Conservation (phyloP, 2,329 filamentous ascomycete species). For the Sordariomycetes sp. region DNA sequence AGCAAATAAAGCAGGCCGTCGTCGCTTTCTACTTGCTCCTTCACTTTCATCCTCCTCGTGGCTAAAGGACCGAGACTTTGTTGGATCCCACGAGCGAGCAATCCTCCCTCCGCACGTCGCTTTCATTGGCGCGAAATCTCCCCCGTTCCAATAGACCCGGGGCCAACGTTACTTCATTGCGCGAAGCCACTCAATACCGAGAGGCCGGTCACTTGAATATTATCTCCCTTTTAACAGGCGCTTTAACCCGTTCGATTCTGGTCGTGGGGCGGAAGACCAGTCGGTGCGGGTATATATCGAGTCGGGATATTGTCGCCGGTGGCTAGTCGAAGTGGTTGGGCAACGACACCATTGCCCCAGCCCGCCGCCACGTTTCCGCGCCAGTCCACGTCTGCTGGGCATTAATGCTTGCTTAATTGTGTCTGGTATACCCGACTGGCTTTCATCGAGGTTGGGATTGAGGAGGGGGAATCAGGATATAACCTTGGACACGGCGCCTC, state of each 20-base stretch:
- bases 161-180: neutral
- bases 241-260: neutral
- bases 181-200: neutral
- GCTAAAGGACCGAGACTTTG: neutral
- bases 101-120: neutral
- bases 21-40: neutral
- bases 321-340: slow-evolving; percentile 1
- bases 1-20: neutral
- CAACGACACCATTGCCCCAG: neutral
- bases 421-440: neutral
- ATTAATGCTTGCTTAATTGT: neutral
- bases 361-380: neutral
- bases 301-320: neutral
- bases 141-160: neutral
- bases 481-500: neutral
- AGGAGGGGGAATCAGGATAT: neutral
- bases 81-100: neutral
- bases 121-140: slow-evolving; percentile 5
- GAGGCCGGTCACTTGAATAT: neutral
- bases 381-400: neutral
- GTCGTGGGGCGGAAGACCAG: neutral
- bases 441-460: neutral
- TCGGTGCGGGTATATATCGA: slow-evolving; percentile 1
- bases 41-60: neutral
- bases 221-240: neutral